Conservation (phyloP, 164 flowering plant species). For the Cinnamomum chago region DNA sequence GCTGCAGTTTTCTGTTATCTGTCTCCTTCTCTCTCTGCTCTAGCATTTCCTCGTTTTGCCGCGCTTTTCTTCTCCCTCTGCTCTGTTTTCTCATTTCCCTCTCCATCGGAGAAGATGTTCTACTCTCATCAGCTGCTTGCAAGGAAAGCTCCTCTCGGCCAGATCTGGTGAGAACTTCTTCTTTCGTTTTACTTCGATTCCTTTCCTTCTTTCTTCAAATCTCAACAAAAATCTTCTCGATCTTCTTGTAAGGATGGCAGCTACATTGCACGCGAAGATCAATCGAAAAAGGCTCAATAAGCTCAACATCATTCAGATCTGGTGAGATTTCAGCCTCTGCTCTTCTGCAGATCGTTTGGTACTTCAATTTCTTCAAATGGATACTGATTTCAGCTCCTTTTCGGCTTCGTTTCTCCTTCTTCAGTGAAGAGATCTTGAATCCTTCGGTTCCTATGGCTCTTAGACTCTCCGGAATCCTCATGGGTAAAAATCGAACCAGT, state of each 20-base stretch:
- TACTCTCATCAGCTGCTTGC: constrained; percentile 95
- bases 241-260: constrained; percentile 70
- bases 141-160: constrained; percentile 89
- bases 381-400: not conserved
- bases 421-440: constrained; percentile 87
- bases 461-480: constrained; percentile 88
- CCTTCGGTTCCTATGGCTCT: constrained; percentile 95
- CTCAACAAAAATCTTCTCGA: not conserved
- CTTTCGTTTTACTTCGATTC: not conserved
- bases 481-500: constrained; percentile 47
- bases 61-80: not conserved
- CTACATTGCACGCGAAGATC: constrained; percentile 81
- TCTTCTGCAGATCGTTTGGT: not conserved
- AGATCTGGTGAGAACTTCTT: constrained; percentile 58
- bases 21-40: not conserved
- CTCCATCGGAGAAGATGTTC: constrained; percentile 46
- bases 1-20: not conserved
- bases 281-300: constrained; percentile 64
- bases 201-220: not conserved
- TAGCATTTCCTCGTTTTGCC: not conserved
- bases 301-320: constrained; percentile 69
- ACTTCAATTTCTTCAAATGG: not conserved
- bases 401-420: not conserved
- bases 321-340: constrained; percentile 32
- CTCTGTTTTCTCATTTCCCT: not conserved